phyloP scores from a whole-genome alignment of 176 grass and related monocot species.

The Triticum timopheevii region DNA sequence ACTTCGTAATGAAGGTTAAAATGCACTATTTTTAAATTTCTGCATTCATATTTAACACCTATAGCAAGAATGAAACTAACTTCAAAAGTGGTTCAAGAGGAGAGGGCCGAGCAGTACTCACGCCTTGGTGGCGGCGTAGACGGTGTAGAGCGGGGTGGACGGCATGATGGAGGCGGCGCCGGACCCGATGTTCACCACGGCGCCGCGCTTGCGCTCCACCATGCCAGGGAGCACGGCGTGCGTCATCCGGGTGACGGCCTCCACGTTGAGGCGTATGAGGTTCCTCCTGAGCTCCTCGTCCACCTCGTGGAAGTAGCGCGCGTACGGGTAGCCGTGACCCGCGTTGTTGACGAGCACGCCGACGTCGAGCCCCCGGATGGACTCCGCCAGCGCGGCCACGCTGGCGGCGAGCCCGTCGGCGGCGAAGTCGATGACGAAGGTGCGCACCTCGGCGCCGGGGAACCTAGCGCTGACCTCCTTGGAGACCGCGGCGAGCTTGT shows the following conservation, averaged over 20 bases:
- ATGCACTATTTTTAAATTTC: too few species aligned
- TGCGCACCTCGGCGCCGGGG: constrained; percentile 32
- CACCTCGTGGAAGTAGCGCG: constrained; percentile 75
- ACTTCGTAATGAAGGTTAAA: too few species aligned
- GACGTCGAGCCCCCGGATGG: constrained; percentile 55
- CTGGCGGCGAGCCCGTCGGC: constrained; percentile 29
- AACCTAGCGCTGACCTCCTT: constrained; percentile 22
- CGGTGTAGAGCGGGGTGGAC: constrained; percentile 67
- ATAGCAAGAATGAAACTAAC: neutral
- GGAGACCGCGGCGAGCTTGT: constrained; percentile 55
- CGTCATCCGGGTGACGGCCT: constrained; percentile 58
- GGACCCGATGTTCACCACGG: constrained; percentile 77
- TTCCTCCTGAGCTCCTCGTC: constrained; percentile 45
- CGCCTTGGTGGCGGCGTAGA: constrained; percentile 81
- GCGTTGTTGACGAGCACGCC: constrained; percentile 84
- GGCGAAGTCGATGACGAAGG: constrained; percentile 66
- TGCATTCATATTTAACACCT: neutral
- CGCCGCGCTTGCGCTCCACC: constrained; percentile 57
- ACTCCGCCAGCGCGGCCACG: constrained; percentile 42
- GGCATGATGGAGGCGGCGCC: constrained; percentile 60
- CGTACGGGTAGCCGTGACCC: constrained; percentile 56
- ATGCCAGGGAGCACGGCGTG: constrained; percentile 60
- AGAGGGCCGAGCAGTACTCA: neutral
- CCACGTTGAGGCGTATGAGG: constrained; percentile 71
- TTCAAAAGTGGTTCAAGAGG: neutral